phyloP scores from a whole-genome alignment of 345 rosid genomes.

The Microthlaspi erraticum region DNA sequence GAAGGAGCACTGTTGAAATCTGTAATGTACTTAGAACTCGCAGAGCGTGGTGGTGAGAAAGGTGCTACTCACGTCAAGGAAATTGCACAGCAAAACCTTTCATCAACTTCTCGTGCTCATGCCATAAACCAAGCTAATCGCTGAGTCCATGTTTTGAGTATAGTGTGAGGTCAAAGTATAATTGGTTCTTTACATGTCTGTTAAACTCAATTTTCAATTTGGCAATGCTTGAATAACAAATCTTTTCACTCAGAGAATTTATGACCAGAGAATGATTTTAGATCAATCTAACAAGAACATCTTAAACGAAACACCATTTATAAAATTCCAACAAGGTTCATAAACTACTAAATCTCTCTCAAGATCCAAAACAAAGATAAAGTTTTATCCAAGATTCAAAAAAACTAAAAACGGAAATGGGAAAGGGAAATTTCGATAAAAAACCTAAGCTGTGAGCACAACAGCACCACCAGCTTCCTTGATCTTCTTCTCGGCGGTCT shows the following conservation, averaged over 20 bases:
- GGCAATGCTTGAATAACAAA: not conserved
- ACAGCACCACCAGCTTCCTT: slow-evolving; percentile 86
- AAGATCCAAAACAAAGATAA: slow-evolving; percentile 26
- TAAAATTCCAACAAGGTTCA: slow-evolving; percentile 31
- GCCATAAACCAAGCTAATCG: slow-evolving; percentile 61
- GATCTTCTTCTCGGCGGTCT: slow-evolving; percentile 83
- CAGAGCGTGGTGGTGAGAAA: slow-evolving; percentile 79
- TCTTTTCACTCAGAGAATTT: not conserved
- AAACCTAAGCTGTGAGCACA: slow-evolving; percentile 69
- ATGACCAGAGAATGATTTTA: not conserved
- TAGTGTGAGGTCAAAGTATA: not conserved
- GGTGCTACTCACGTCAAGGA: slow-evolving; percentile 77
- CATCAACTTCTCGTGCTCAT: slow-evolving; percentile 57
- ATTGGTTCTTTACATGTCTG: not conserved
- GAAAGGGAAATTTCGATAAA: slow-evolving; percentile 8
- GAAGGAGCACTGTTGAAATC: slow-evolving; percentile 82
- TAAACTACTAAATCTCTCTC: not conserved
- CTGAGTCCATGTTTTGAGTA: slow-evolving; percentile 25
- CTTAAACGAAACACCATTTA: not conserved
- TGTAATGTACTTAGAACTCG: slow-evolving; percentile 85
- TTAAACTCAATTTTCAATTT: not conserved
- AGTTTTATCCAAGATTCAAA: not conserved
- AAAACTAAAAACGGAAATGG: not conserved
- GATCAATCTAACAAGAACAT: not conserved
- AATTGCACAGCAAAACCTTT: slow-evolving; percentile 69